Evolutionary conservation across 164 flowering plant genomes (phyloP), one percentile per base, ranked within the genome.

Genomic region (Cinnamomum micranthum): DNA sequence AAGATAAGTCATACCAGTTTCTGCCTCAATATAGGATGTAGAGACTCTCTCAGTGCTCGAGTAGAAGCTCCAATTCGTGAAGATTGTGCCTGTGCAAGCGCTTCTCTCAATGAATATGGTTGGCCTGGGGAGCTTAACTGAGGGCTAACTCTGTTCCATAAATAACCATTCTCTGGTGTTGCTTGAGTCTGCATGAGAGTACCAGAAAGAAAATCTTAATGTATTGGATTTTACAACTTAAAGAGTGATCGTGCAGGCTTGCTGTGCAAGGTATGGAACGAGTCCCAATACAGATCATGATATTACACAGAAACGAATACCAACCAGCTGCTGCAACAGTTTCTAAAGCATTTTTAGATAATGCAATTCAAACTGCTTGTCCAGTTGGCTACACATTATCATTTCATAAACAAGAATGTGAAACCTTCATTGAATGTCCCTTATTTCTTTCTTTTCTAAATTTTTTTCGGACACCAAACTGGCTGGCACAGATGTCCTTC

Each of bases 11-110:
- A 13, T 86, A 91, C 98, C 90, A 93, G 85, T 74, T 93, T 93
- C 82, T 96, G 99, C 83, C 99, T 90, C 80, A 96, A 85, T 59
- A 96, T 78, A 65, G 98, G 99, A 79, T 96, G 98, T 85, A 96
- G 83, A 24, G 99, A 93, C 84, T 96, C 99, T 77, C 99, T 90
- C 19, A 96, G 86, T 77, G 99, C 98, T 76, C 91, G 92, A 51
- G 89, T 87, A 31, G 99, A 94, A 80, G 98, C 92, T 79, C 99
- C 99, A 71, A 92, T 90, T 77, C 98, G 88, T 27, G 99, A 96
- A 67, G 99, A 96, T 77, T 95, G 99, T 73, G 97, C 99, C 82
- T 96, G 98, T 68, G 99, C 99, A 51, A 96, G 93, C 73, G 99
- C 99, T 85, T 96, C 99, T 80, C 99, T 87, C 51, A 96, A 79